Conservation (phyloP, 73 alveolate genomes). For the Paramecium tetraurelia region DNA sequence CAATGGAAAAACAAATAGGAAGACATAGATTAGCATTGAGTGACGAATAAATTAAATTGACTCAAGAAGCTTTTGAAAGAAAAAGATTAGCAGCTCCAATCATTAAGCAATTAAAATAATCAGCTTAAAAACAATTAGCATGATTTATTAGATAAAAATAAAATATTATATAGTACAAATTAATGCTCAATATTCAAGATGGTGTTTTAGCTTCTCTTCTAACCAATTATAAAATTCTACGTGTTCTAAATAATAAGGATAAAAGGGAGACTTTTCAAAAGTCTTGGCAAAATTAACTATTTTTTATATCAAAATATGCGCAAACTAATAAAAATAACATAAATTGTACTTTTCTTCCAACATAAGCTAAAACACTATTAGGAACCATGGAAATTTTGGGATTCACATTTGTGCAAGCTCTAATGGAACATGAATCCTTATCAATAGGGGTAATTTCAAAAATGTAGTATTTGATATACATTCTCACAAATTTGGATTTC, state of each 20-base stretch:
- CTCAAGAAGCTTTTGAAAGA: conserved; percentile 27
- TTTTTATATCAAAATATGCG: conserved; percentile 9
- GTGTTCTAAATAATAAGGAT: conserved; percentile 25
- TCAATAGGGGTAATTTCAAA: conserved; percentile 21
- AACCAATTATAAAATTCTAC: conserved; percentile 36
- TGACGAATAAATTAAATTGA: neutral
- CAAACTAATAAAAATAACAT: neutral
- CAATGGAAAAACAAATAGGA: conserved; percentile 15
- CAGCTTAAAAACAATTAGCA: conserved; percentile 8
- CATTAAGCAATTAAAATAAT: neutral
- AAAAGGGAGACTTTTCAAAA: conserved; percentile 34
- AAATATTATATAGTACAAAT: neutral
- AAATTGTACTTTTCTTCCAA: conserved; percentile 20
- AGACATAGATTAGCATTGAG: conserved; percentile 43
- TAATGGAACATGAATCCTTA: neutral
- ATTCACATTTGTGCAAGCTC: conserved; percentile 30
- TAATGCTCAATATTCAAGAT: neutral
- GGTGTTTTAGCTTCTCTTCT: neutral
- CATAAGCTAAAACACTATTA: conserved; percentile 28
- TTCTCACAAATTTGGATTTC: conserved; percentile 22
- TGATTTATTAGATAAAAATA: neutral
- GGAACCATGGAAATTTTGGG: conserved; percentile 1
- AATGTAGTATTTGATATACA: neutral
- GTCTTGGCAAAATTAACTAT: conserved; percentile 22
- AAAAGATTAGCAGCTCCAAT: neutral